These are phyloP conservation scores for Rhizomucor pusillus DNA, from an alignment of 371 early-diverging fungal genomes.

Conservation along the genomic window DNA sequence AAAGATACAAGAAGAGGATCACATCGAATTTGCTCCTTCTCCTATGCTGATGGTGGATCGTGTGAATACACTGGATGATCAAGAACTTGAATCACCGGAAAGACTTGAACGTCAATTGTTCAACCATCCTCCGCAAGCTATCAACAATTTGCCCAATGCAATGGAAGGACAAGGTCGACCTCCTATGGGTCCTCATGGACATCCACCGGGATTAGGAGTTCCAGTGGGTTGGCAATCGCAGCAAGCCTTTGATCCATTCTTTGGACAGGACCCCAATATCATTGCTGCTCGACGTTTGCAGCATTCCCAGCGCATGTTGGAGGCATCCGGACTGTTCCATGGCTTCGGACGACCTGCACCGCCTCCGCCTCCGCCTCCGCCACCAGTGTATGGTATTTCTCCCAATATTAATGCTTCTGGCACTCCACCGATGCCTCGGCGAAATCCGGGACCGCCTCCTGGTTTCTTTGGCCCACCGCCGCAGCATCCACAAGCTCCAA, in stretches of 20 bases:
- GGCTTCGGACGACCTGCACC: conserved; percentile 15
- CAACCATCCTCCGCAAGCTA: neutral
- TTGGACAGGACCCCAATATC: conserved; percentile 40
- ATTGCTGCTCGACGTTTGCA: conserved; percentile 45
- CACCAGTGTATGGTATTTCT: conserved; percentile 10
- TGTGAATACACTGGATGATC: conserved; percentile 25
- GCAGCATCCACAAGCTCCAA: conserved; percentile 19
- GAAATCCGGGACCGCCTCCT: conserved; percentile 13
- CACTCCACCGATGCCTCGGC: conserved; percentile 18
- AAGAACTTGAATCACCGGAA: conserved; percentile 19
- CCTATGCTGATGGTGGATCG: conserved; percentile 36
- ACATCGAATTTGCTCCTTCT: neutral
- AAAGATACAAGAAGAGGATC: conserved; percentile 19
- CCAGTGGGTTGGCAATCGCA: conserved; percentile 37
- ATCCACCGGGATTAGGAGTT: conserved; percentile 22
- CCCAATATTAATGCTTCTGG: conserved; percentile 13
- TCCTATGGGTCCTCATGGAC: conserved; percentile 13
- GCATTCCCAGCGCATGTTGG: conserved; percentile 52
- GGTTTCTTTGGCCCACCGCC: conserved; percentile 24
- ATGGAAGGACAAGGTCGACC: conserved; percentile 4
- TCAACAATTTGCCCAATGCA: neutral
- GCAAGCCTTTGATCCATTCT: conserved; percentile 37
- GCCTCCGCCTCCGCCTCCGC: conserved; percentile 13
- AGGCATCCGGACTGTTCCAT: conserved; percentile 44
- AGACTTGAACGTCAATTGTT: conserved; percentile 5